phyloP scores from a whole-genome alignment of 2,329 filamentous ascomycete genomes.

The Xylaria sp. region DNA sequence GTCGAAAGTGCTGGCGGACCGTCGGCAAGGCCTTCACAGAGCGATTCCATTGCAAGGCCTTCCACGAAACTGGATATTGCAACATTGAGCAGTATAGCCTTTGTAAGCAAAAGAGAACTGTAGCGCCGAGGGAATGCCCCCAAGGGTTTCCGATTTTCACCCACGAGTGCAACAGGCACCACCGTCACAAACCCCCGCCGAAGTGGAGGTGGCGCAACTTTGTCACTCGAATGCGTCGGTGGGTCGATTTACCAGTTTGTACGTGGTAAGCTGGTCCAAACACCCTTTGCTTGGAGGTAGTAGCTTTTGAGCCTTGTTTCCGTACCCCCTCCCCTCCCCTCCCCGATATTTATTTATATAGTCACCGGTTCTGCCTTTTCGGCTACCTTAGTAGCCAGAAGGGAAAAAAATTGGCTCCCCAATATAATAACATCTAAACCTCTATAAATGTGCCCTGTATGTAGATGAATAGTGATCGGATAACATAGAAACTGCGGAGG shows the following conservation, averaged over 20 bases:
- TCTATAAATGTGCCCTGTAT: no score
- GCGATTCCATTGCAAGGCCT: slow-evolving; percentile 4
- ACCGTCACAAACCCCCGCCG: background rate
- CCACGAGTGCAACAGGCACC: slow-evolving; percentile 13
- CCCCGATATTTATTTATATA: no score
- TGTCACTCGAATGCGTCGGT: background rate
- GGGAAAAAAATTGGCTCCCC: no score
- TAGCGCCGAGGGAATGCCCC: background rate
- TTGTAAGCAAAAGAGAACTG: slow-evolving; percentile 12
- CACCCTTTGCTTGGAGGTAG: no score
- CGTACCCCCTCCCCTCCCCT: no score
- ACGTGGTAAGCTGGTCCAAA: background rate
- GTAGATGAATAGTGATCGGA: background rate
- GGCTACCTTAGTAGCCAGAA: no score
- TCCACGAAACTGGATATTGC: slow-evolving; percentile 11
- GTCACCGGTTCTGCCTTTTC: no score
- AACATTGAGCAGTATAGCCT: slow-evolving; percentile 15
- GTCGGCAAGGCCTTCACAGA: slow-evolving; percentile 20
- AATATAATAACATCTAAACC: no score
- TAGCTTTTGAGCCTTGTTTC: no score
- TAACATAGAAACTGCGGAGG: background rate
- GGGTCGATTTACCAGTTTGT: background rate
- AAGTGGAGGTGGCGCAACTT: slow-evolving; percentile 15
- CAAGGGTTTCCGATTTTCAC: background rate
- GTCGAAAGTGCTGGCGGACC: slow-evolving; percentile 7